phyloP scores from a whole-genome alignment of 2,329 filamentous ascomycete species.

The Aspergillus sergii region DNA sequence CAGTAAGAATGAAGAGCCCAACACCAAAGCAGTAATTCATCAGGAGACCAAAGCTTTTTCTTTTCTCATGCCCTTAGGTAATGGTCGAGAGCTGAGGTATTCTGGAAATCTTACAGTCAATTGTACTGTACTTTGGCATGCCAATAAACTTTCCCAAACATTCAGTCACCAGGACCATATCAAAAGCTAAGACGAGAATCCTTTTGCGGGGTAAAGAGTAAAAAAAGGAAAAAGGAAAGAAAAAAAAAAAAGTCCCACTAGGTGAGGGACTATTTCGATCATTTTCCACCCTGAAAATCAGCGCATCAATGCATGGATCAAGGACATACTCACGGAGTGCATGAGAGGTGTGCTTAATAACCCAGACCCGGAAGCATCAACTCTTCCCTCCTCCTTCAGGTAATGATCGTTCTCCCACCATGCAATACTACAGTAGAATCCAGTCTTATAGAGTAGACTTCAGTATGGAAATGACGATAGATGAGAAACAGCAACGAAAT shows the following conservation, averaged over 20 bases:
- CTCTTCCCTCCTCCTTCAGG: not conserved
- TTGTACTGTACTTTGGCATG: not conserved
- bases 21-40: not conserved
- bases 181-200: not conserved
- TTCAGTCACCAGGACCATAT: constrained; percentile 5
- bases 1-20: not conserved
- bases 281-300: not conserved
- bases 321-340: not conserved
- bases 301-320: not conserved
- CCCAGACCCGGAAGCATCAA: not conserved
- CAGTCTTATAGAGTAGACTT: not conserved
- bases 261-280: not conserved
- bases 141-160: constrained; percentile 3
- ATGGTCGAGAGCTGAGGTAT: not conserved
- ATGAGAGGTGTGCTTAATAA: not conserved
- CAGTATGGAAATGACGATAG: not conserved
- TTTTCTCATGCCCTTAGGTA: not conserved
- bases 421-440: not conserved
- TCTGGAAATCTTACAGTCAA: not conserved
- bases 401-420: not conserved
- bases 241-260: not conserved
- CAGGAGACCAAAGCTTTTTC: not conserved
- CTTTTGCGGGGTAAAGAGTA: constrained; percentile 4
- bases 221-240: not conserved
- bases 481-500: not conserved